phyloP scores from a whole-genome alignment of 2,329 filamentous ascomycete species.

The Emmonsiellopsis sp. region DNA sequence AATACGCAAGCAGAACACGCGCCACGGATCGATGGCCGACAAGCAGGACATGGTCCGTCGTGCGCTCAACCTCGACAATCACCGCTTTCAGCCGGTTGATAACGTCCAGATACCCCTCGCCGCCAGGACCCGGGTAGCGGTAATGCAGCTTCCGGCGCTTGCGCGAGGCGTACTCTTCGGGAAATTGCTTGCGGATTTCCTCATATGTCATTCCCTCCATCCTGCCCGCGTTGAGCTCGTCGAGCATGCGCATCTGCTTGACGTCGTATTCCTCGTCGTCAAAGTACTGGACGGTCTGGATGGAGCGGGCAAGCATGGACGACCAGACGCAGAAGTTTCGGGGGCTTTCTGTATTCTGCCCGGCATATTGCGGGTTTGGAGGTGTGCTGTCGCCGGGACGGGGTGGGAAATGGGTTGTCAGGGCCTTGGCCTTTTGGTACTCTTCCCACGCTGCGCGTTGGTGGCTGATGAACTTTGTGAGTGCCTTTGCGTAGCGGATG shows the following conservation, averaged over 20 bases:
- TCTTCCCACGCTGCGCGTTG: conserved; percentile 76
- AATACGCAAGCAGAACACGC: conserved; percentile 89
- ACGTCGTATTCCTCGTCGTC: conserved; percentile 94
- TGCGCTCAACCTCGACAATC: conserved; percentile 93
- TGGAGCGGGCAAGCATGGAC: conserved; percentile 85
- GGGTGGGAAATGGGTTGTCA: conserved; percentile 76
- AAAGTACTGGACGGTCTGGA: conserved; percentile 82
- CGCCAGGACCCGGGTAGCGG: conserved; percentile 90
- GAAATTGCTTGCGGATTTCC: conserved; percentile 71
- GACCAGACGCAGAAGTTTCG: conserved; percentile 98
- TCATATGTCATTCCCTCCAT: conserved; percentile 95
- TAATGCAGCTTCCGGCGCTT: conserved; percentile 85
- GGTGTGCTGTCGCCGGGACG: conserved; percentile 85
- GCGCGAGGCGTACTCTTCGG: conserved; percentile 73
- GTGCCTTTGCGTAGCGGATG: conserved; percentile 64
- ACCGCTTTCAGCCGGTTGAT: conserved; percentile 92
- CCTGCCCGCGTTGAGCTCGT: conserved; percentile 84
- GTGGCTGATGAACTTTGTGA: conserved; percentile 74
- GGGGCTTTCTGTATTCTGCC: conserved; percentile 48
- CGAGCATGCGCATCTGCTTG: conserved; percentile 96
- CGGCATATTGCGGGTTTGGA: conserved; percentile 71
- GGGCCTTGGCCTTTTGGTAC: conserved; percentile 69
- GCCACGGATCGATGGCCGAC: conserved; percentile 89
- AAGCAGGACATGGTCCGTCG: conserved; percentile 88
- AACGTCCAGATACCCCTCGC: conserved; percentile 92